Base-by-base conservation (phyloP, 257 asterid genomes). In the Nicotiana undulata region DNA sequence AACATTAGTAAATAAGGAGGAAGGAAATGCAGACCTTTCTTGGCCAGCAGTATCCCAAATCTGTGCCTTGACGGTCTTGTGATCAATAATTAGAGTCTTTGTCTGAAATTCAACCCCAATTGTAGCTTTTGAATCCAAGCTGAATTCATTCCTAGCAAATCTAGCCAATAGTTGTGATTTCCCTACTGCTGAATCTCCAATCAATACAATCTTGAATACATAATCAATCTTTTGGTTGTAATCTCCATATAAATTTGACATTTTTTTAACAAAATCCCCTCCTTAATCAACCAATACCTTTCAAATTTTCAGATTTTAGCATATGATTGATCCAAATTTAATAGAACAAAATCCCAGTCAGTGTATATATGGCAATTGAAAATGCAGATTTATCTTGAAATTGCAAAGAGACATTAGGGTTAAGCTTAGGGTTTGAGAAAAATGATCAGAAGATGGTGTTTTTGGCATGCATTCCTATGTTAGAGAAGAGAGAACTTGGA, bases 1-100 rank as follows among this genome's bases (percentile, higher is more conserved):
- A 77, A 26, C 10, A 40, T 40, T 40, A 12, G 5, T 5, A 64
- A 64, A 8, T 52, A 18, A 1, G 18, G 5, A 4, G 29, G 13
- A 37, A 40, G 46, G 10, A 3, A n/a, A 61, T 79, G 80, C 77
- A 75, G 53, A 91, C 98, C 98, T 91, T 82, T 94, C 98, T 85
- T 94, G 97, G 44, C 98, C 98, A n/a, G 98, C 98, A 79, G 98
- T 93, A 79, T 93, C 98, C 97, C 98, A 93, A 87, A 93, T 94
- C 87, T 94, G 98, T 10, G 98, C 97, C 94, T 94, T 94, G 22
- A 92, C 95, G 37, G 97, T 91, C 64, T 91, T 94, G 2, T 87
- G 83, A 88, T 94, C 98, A 72, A 94, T 87, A 29, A 85, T 58
- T 31, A 94, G 97, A 80, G 98, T 91, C 81, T 94, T 94, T 6